phyloP scores from a whole-genome alignment of 1,284 basidiomycete genomes.

The Ceratobasidium sp. region DNA sequence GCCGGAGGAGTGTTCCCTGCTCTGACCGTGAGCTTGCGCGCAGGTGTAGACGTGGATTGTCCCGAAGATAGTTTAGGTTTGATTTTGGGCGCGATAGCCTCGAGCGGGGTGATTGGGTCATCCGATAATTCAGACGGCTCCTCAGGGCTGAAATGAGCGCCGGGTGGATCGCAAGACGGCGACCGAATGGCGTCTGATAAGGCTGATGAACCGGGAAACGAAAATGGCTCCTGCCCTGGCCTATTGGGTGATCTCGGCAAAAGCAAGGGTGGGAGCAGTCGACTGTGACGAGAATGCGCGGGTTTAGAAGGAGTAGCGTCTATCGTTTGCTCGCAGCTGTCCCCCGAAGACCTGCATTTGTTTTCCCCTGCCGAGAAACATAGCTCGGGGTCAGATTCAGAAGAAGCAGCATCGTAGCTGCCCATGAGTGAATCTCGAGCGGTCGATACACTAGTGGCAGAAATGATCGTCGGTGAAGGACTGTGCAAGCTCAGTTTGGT shows the following conservation, averaged over 20 bases:
- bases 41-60: background rate
- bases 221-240: background rate
- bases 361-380: conserved; percentile 4
- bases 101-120: background rate
- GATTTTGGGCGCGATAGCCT: background rate
- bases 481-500: background rate
- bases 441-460: conserved; percentile 21
- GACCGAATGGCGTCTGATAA: background rate
- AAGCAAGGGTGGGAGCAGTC: background rate
- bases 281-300: background rate
- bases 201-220: conserved; percentile 4
- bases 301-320: background rate
- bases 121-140: background rate
- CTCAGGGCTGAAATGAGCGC: conserved; percentile 4
- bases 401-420: conserved; percentile 15
- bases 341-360: background rate
- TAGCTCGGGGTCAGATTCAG: conserved; percentile 28
- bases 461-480: conserved; percentile 24
- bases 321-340: background rate
- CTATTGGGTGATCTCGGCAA: background rate
- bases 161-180: conserved; percentile 5
- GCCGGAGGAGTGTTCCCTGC: conserved; percentile 19
- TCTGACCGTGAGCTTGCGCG: background rate
- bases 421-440: conserved; percentile 24
- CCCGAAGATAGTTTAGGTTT: background rate